phyloP scores from a whole-genome alignment of 2,329 filamentous ascomycete species.

The Colletotrichum tofieldiae region DNA sequence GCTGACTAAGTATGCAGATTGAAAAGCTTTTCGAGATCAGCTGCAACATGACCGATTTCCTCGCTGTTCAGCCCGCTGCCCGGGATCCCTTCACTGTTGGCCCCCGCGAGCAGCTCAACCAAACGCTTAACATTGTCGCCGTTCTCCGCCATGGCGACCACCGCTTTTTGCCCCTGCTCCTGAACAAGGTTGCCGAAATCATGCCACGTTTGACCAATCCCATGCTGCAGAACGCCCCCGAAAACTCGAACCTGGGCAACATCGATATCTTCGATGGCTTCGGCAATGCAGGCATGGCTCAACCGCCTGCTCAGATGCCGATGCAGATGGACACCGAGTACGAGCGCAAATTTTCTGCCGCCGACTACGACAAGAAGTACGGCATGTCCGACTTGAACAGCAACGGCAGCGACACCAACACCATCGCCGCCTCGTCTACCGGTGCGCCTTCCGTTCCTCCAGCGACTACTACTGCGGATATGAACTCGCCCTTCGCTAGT shows the following conservation, averaged over 20 bases:
- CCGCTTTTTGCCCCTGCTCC: constrained; percentile 82
- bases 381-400: constrained; percentile 55
- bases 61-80: constrained; percentile 75
- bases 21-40: constrained; percentile 87
- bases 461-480: constrained; percentile 53
- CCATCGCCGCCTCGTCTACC: constrained; percentile 48
- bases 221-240: constrained; percentile 72
- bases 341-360: constrained; percentile 61
- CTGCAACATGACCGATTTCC: constrained; percentile 80
- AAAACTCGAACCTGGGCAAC: constrained; percentile 66
- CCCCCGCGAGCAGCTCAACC: constrained; percentile 81
- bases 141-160: constrained; percentile 82
- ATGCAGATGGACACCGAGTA: constrained; percentile 65
- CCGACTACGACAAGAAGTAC: constrained; percentile 61
- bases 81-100: constrained; percentile 75
- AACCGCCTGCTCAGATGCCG: constrained; percentile 60
- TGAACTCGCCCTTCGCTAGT: constrained; percentile 67
- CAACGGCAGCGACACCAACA: constrained; percentile 55
- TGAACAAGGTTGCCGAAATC: constrained; percentile 82
- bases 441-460: constrained; percentile 47
- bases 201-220: constrained; percentile 75
- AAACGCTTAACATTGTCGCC: constrained; percentile 78
- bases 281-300: constrained; percentile 74
- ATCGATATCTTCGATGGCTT: constrained; percentile 79
- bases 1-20: constrained; percentile 62